Evolutionary conservation across 2,329 filamentous ascomycete species (phyloP), one percentile per base, ranked within the genome.

Genomic region (Akanthomyces lecanii): DNA sequence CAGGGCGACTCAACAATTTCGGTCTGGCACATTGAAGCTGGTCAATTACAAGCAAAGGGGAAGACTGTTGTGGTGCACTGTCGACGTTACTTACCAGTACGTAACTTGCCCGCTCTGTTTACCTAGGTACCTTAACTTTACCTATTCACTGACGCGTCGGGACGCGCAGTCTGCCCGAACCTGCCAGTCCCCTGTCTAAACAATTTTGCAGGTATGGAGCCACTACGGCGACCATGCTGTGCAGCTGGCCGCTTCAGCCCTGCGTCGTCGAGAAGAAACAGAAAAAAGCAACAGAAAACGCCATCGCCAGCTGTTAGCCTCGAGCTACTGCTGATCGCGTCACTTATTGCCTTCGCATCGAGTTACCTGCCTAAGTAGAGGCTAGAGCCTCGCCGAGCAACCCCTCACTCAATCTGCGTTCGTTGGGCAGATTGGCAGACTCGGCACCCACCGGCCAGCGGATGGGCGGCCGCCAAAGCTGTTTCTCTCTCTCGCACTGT

Each of bases 401-500:
- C 52, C 52, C 36, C 52, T 55, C 52, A 54, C 25, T 28, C 28
- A 40, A 52, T 18, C 48, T 33, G 48, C 51, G 18, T 40, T 12
- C 33, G 51, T 53, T 40, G 33, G 33, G 33, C 51, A 53, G 7
- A 6, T 6, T n/a, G 33, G 33, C 51, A 53, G 7, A 14, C 18
- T n/a, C 30, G 38, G 38, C 53, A 14, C 36, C 45, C 56, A 48
- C 42, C 28, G 33, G 44, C 30, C 55, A 40, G 36, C 12, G 44
- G 45, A 11, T 45, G 40, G 54, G 36, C 6, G 25, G 40, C 52
- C 18, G 25, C 21, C n/a, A 57, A 23, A 18, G 42, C n/a, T 3
- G 28, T 5, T 42, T 44, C 36, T 53, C 45, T 10, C 10, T 16
- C 38, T 61, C 58, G 58, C 58, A 61, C 58, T 53, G 48, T 61